These are phyloP conservation scores for Blastobotrys peoriensis DNA, from an alignment of 805 yeast species.

Conservation along the genomic window DNA sequence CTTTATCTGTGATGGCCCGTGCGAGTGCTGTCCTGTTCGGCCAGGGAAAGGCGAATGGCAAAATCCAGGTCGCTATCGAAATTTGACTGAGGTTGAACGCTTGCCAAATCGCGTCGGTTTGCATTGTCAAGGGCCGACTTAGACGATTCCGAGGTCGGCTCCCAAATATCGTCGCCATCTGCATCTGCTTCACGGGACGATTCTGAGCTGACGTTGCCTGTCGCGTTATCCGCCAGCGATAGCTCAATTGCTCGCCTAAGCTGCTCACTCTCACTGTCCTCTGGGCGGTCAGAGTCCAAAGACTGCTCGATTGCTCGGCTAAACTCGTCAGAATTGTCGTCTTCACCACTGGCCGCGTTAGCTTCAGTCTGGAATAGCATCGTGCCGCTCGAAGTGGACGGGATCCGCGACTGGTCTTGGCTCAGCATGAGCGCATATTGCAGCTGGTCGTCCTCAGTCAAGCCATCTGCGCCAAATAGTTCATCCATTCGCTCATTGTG, in stretches of 20 bases:
- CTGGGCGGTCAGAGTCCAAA: neutral
- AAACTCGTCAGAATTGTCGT: constrained; percentile 6
- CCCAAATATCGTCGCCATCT: too few species aligned
- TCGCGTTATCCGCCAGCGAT: constrained; percentile 7
- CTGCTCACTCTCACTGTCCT: constrained; percentile 9
- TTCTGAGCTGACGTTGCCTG: neutral
- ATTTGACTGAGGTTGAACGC: neutral
- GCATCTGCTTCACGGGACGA: too few species aligned
- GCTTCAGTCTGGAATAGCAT: constrained; percentile 6
- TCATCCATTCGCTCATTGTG: constrained; percentile 5
- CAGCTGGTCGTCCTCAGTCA: constrained; percentile 29
- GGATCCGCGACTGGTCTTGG: constrained; percentile 12
- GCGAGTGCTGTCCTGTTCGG: neutral
- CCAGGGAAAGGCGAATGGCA: constrained; percentile 3
- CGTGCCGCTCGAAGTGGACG: constrained; percentile 5
- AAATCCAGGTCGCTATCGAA: constrained; percentile 1
- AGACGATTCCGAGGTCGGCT: too few species aligned
- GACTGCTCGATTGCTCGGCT: constrained; percentile 17
- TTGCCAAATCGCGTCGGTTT: too few species aligned
- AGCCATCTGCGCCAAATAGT: constrained; percentile 11
- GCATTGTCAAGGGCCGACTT: too few species aligned
- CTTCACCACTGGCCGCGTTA: neutral
- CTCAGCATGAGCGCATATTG: constrained; percentile 29
- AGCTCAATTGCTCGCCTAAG: constrained; percentile 15
- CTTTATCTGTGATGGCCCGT: too few species aligned